Percentiles rank a stretch among this genome's conserved stretches.
These are phyloP conservation scores for Diplodia scrobiculata DNA, from an alignment of 2,329 filamentous ascomycete species.

Conservation along the genomic window DNA sequence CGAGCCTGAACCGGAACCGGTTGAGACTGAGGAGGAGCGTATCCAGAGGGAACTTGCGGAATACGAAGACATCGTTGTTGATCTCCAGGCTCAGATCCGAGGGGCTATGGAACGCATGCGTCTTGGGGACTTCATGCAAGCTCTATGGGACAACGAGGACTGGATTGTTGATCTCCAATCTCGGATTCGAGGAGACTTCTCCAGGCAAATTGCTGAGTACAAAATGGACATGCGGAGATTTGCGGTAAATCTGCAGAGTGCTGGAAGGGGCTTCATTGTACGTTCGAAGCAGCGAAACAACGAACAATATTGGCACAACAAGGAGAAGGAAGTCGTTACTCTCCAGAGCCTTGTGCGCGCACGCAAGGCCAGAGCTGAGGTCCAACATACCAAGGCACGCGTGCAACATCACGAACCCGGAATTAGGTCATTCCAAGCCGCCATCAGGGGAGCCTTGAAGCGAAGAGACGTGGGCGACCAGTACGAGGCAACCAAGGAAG, in stretches of 20 bases:
- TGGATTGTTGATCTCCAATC: slow-evolving; percentile 80
- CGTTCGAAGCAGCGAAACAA: slow-evolving; percentile 65
- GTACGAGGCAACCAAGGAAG: slow-evolving; percentile 54
- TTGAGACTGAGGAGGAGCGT: slow-evolving; percentile 87
- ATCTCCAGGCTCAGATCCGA: slow-evolving; percentile 83
- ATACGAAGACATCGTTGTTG: slow-evolving; percentile 69
- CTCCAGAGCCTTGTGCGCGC: slow-evolving; percentile 81
- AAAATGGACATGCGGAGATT: slow-evolving; percentile 80
- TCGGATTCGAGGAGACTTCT: slow-evolving; percentile 82
- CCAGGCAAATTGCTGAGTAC: slow-evolving; percentile 80
- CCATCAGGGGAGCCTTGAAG: slow-evolving; percentile 54
- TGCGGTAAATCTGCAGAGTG: slow-evolving; percentile 76
- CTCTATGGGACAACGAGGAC: slow-evolving; percentile 83
- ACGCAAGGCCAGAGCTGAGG: slow-evolving; percentile 55
- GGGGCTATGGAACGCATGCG: slow-evolving; percentile 76
- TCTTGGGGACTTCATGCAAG: slow-evolving; percentile 81
- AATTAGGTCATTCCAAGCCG: slow-evolving; percentile 59
- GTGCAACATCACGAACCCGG: slow-evolving; percentile 51
- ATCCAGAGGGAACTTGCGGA: slow-evolving; percentile 80
- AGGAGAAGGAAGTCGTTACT: slow-evolving; percentile 71
- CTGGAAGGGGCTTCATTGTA: slow-evolving; percentile 72
- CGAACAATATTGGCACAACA: slow-evolving; percentile 68
- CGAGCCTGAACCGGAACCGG: slow-evolving; percentile 70
- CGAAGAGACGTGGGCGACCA: slow-evolving; percentile 51
- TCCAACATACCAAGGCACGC: slow-evolving; percentile 51